These are phyloP conservation scores for Quercus parvula DNA, from an alignment of 306 rosid species.

Conservation along the genomic window DNA sequence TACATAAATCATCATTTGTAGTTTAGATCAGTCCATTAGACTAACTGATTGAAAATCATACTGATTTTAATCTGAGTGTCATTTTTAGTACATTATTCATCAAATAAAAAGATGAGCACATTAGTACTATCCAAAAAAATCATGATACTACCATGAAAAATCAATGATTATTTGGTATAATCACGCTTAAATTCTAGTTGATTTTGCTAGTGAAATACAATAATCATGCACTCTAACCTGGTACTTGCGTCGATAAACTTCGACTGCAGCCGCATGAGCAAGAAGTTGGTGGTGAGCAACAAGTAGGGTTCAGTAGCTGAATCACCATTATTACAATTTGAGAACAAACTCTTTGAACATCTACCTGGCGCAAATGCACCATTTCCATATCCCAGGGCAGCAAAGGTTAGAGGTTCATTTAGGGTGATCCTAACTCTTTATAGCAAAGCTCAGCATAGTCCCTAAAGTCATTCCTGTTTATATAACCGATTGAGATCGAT, in stretches of 20 bases:
- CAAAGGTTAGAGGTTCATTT: slow-evolving; percentile 48
- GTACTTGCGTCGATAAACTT: slow-evolving; percentile 30
- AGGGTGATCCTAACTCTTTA: slow-evolving; percentile 59
- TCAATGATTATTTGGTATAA: neutral
- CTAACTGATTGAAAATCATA: neutral
- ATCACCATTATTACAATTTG: slow-evolving; percentile 43
- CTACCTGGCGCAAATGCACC: slow-evolving; percentile 54
- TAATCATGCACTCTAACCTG: slow-evolving; percentile 20
- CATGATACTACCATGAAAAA: no score
- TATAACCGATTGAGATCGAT: neutral
- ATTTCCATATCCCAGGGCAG: slow-evolving; percentile 27
- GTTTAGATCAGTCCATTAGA: neutral
- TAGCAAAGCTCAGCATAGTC: slow-evolving; percentile 59
- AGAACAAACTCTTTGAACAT: slow-evolving; percentile 37
- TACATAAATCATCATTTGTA: slow-evolving; percentile 13
- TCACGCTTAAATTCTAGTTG: neutral
- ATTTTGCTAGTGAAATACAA: neutral
- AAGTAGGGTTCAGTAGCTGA: slow-evolving; percentile 45
- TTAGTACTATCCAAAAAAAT: no score
- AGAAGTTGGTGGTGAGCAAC: slow-evolving; percentile 39
- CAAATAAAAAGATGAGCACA: no score
- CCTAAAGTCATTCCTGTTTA: slow-evolving; percentile 44
- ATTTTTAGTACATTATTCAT: no score
- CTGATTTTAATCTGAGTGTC: no score
- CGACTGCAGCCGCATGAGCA: slow-evolving; percentile 42